These are phyloP conservation scores for Eucalyptus cladocalyx DNA, from an alignment of 345 rosid species.

Conservation along the genomic window DNA sequence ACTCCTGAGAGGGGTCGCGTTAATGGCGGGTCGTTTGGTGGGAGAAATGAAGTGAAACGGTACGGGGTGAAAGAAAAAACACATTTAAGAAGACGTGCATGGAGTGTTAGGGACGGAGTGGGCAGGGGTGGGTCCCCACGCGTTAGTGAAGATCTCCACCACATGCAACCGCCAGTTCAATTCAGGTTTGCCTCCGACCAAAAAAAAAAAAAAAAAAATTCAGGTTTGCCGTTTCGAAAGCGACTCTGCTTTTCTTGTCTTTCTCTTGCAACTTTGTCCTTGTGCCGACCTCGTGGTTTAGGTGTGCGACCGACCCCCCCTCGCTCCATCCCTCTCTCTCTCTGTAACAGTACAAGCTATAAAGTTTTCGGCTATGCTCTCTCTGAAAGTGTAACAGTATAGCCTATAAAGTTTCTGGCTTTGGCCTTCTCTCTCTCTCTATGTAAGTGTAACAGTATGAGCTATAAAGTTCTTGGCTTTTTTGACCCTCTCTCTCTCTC, in stretches of 20 bases:
- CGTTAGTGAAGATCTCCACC: background rate
- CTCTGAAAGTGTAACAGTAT: no score
- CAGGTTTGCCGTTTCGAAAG: background rate
- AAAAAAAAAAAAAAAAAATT: no score
- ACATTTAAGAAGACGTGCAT: background rate
- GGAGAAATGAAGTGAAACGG: background rate
- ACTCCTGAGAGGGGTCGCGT: background rate
- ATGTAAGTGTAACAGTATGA: no score
- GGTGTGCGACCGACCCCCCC: background rate
- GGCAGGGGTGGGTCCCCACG: background rate
- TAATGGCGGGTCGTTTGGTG: background rate
- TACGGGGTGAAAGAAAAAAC: background rate
- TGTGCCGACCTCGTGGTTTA: accelerated
- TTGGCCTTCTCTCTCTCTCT: background rate
- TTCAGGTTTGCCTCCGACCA: accelerated
- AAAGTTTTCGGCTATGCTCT: background rate
- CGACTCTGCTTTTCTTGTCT: background rate
- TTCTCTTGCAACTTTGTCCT: background rate
- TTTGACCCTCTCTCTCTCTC: no score
- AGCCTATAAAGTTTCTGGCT: accelerated
- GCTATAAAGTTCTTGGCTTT: no score
- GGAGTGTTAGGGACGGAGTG: background rate
- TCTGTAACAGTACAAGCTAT: background rate
- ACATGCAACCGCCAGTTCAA: background rate
- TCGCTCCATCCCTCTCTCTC: background rate